Evolutionary conservation across 2,329 filamentous ascomycete genomes (phyloP).

Genomic region (Trichoderma sp.): DNA sequence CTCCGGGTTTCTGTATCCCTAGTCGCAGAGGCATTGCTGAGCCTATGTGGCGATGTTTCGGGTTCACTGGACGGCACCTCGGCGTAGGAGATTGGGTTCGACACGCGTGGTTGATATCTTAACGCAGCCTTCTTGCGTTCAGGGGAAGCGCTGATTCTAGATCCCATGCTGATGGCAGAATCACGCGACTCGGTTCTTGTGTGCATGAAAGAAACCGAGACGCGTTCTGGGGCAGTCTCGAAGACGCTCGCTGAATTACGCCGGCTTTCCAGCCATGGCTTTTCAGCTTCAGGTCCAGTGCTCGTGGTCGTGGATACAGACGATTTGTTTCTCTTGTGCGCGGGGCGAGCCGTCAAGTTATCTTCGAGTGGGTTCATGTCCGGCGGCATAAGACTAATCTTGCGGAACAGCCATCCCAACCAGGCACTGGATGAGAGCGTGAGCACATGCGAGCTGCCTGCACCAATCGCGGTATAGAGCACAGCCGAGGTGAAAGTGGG

Average conservation of each 20-base stretch:
- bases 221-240: slow-evolving; percentile 46
- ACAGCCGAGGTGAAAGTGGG: slow-evolving; percentile 61
- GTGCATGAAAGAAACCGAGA: slow-evolving; percentile 73
- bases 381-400: slow-evolving; percentile 77
- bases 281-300: slow-evolving; percentile 48
- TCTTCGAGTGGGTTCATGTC: slow-evolving; percentile 95
- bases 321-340: slow-evolving; percentile 72
- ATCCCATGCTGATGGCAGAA: slow-evolving; percentile 52
- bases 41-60: slow-evolving; percentile 33
- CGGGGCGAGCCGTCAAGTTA: slow-evolving; percentile 68
- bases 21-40: slow-evolving; percentile 37
- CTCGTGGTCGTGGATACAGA: slow-evolving; percentile 46
- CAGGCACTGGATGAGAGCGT: slow-evolving; percentile 71
- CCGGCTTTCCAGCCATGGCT: slow-evolving; percentile 49
- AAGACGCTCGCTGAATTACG: slow-evolving; percentile 44
- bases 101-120: slow-evolving; percentile 40
- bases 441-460: slow-evolving; percentile 65
- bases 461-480: slow-evolving; percentile 64
- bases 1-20: slow-evolving; percentile 56
- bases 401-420: slow-evolving; percentile 73
- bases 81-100: slow-evolving; percentile 45
- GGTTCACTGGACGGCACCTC: slow-evolving; percentile 47
- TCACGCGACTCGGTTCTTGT: slow-evolving; percentile 65
- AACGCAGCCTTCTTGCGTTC: slow-evolving; percentile 45
- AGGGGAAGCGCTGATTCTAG: slow-evolving; percentile 44